Evolutionary conservation across 1,139 yeast species (phyloP).

Genomic region (Candida smagusa): DNA sequence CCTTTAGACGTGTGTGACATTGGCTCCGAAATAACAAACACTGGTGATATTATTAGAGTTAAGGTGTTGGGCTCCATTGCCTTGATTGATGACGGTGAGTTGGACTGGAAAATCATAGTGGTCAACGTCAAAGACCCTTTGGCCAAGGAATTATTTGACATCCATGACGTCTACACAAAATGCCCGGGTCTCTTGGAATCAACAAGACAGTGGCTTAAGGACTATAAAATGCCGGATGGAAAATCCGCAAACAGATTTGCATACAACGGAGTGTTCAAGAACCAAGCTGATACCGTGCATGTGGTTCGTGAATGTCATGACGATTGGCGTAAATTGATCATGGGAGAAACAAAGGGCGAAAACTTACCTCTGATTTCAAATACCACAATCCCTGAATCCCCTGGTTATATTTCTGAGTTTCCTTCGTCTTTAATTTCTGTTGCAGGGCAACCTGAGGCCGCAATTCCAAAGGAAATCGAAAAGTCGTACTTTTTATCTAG

Average conservation of each 20-base stretch:
- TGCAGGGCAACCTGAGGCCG: constrained; percentile 22
- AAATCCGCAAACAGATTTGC: constrained; percentile 87
- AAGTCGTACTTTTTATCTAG: constrained; percentile 25
- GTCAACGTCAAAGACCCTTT: constrained; percentile 73
- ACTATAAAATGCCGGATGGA: constrained; percentile 88
- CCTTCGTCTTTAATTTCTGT: constrained; percentile 16
- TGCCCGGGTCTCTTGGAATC: constrained; percentile 81
- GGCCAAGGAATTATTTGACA: constrained; percentile 67
- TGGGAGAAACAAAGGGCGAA: constrained; percentile 47
- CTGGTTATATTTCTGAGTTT: constrained; percentile 15
- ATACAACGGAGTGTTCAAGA: constrained; percentile 75
- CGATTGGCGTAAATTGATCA: constrained; percentile 68
- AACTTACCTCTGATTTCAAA: constrained; percentile 16
- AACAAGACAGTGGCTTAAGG: constrained; percentile 87
- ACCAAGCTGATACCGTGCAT: constrained; percentile 68
- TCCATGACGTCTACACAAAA: constrained; percentile 70
- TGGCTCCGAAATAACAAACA: constrained; percentile 65
- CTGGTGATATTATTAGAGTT: constrained; percentile 79
- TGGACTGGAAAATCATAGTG: constrained; percentile 90
- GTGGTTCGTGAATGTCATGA: constrained; percentile 66
- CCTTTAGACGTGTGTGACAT: constrained; percentile 91
- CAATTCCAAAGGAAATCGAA: constrained; percentile 33
- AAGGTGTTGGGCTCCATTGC: constrained; percentile 87
- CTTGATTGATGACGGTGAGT: constrained; percentile 85
- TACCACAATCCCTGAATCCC: constrained; percentile 10